Conservation (phyloP, 495 filamentous ascomycete genomes). For the Penicillium diatomitis region DNA sequence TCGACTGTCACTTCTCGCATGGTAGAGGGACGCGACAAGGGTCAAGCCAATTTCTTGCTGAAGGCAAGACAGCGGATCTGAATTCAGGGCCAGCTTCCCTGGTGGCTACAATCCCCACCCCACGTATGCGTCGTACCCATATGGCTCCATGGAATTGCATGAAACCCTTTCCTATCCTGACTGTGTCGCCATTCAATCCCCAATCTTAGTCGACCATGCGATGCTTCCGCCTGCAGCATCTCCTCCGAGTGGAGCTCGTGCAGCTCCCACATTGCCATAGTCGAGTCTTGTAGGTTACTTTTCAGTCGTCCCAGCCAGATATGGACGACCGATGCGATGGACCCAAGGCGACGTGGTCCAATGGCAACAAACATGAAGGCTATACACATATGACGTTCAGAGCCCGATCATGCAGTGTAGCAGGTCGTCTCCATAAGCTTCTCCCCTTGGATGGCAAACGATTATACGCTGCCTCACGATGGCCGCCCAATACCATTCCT, state of each 20-base stretch:
- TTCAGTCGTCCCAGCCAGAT: constrained; percentile 7
- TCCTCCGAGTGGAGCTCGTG: constrained; percentile 17
- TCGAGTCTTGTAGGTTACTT: constrained; percentile 17
- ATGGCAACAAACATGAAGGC: constrained; percentile 22
- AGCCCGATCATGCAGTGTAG: constrained; percentile 21
- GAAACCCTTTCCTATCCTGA: constrained; percentile 16
- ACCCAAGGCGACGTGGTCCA: constrained; percentile 34
- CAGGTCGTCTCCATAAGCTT: constrained; percentile 18
- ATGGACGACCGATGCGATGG: constrained; percentile 13
- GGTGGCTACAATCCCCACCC: constrained; percentile 14
- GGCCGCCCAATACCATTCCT: constrained; percentile 17
- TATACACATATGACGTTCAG: constrained; percentile 32
- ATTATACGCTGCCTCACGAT: constrained; percentile 38
- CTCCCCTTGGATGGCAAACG: constrained; percentile 19
- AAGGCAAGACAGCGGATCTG: constrained; percentile 2
- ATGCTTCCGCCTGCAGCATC: constrained; percentile 16
- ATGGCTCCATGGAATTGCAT: constrained; percentile 16
- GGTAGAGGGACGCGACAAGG: too few relatives aligned
- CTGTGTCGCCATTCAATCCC: constrained; percentile 5
- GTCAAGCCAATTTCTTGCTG: neutral
- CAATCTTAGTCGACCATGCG: constrained; percentile 12
- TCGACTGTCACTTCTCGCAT: too few relatives aligned
- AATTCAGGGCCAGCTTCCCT: constrained; percentile 5
- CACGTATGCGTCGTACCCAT: constrained; percentile 10
- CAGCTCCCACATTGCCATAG: constrained; percentile 26